phyloP scores from a whole-genome alignment of 2,329 filamentous ascomycete species.

The Trichoderma sp. region DNA sequence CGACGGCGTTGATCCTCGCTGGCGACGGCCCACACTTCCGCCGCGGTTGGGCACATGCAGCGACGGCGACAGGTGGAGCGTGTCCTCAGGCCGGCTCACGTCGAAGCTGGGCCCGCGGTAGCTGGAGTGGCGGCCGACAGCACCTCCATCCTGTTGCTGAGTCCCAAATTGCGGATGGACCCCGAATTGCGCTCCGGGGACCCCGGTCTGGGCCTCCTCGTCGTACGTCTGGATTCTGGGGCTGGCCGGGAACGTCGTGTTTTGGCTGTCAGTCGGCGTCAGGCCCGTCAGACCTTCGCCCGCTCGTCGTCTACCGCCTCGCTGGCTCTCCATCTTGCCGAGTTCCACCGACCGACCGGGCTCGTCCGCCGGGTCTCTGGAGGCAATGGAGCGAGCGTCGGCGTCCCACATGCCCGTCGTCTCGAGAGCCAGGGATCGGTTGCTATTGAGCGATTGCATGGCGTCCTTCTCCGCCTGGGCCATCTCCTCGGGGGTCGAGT shows the following conservation, averaged over 20 bases:
- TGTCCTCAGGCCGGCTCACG: conserved; percentile 29
- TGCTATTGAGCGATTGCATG: conserved; percentile 48
- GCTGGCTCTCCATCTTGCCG: conserved; percentile 49
- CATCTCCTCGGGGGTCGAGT: conserved; percentile 35
- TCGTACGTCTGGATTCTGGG: conserved; percentile 45
- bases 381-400: conserved; percentile 29
- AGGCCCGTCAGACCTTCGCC: conserved; percentile 49
- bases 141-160: conserved; percentile 32
- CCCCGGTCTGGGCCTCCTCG: conserved; percentile 47
- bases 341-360: conserved; percentile 44
- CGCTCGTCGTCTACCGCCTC: conserved; percentile 53
- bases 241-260: conserved; percentile 36
- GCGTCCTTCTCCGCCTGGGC: conserved; percentile 49
- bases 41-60: conserved; percentile 28
- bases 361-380: conserved; percentile 40
- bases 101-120: conserved; percentile 25
- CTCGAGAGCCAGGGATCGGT: conserved; percentile 37
- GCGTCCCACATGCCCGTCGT: conserved; percentile 35
- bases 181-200: conserved; percentile 40
- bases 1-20: conserved; percentile 75
- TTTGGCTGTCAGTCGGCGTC: conserved; percentile 36
- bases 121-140: conserved; percentile 15
- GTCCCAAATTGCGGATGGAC: conserved; percentile 39
- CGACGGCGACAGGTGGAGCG: conserved; percentile 28
- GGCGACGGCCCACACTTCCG: conserved; percentile 28